Percentiles rank a stretch among this genome's conserved stretches.
These are phyloP conservation scores for Microstegium vimineum DNA, from an alignment of 176 grass and related monocot species.

Conservation along the genomic window DNA sequence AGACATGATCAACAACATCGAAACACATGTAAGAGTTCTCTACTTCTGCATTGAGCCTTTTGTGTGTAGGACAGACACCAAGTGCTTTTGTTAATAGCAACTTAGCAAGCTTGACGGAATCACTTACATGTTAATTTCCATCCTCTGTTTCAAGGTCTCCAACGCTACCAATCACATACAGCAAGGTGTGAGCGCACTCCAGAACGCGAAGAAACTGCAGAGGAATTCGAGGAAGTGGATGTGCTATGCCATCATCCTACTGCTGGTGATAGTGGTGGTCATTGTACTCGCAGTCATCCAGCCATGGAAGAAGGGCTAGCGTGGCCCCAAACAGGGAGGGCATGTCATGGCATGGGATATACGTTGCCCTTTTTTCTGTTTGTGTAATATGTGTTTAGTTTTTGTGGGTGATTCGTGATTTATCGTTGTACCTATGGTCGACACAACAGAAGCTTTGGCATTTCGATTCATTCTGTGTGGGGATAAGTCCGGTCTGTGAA, in stretches of 20 bases:
- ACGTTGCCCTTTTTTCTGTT: not conserved
- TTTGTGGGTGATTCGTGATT: constrained; percentile 5
- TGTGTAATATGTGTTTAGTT: constrained; percentile 43
- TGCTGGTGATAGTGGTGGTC: constrained; percentile 70
- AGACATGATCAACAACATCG: constrained; percentile 91
- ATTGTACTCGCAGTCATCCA: constrained; percentile 50
- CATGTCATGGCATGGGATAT: not conserved
- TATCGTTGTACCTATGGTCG: constrained; percentile 30
- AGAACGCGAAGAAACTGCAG: constrained; percentile 83
- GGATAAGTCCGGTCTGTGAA: not conserved
- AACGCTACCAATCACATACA: constrained; percentile 79
- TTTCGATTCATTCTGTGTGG: not conserved
- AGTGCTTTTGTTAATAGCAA: not conserved
- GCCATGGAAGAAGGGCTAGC: constrained; percentile 61
- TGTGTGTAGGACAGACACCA: not conserved
- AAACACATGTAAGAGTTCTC: constrained; percentile 64
- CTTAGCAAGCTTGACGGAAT: constrained; percentile 12
- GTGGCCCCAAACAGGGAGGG: not conserved
- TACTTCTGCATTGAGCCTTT: not conserved
- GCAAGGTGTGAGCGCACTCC: constrained; percentile 63
- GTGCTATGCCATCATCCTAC: constrained; percentile 93
- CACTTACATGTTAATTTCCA: not conserved
- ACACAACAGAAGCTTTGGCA: not conserved
- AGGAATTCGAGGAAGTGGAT: constrained; percentile 94
- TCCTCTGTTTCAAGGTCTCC: constrained; percentile 55